phyloP scores from a whole-genome alignment of 176 grass and related monocot species.

The Eragrostis curvula region DNA sequence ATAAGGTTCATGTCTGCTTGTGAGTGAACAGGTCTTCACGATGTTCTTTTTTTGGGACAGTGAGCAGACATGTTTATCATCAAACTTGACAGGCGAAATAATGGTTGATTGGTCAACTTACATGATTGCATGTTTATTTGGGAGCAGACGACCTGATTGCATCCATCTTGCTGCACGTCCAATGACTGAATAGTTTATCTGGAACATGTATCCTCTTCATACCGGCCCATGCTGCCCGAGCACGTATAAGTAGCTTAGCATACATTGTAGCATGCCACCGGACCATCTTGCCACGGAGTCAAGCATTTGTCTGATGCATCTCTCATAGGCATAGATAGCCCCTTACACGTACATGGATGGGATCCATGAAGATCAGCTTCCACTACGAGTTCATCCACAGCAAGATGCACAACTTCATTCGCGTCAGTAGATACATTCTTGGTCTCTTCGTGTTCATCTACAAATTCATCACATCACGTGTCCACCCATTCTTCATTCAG shows the following conservation, averaged over 20 bases:
- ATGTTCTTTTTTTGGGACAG: not conserved
- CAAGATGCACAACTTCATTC: constrained; percentile 48
- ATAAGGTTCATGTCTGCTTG: not conserved
- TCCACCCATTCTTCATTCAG: constrained; percentile 60
- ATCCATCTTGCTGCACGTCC: not conserved
- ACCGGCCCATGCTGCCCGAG: not conserved
- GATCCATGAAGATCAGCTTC: constrained; percentile 15
- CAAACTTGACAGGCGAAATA: not conserved
- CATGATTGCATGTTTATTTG: not conserved
- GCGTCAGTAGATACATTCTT: constrained; percentile 16
- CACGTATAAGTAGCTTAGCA: constrained; percentile 10
- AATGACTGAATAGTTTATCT: constrained; percentile 1
- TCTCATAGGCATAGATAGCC: not conserved
- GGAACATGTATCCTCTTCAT: not conserved
- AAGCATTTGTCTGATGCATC: not conserved
- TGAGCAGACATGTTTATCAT: not conserved
- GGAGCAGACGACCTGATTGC: not conserved
- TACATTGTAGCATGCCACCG: no score
- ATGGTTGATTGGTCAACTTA: not conserved
- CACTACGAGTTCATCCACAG: constrained; percentile 39
- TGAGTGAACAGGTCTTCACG: no score
- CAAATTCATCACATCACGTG: constrained; percentile 36
- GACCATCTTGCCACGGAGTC: not conserved
- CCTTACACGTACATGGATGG: not conserved
- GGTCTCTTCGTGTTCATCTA: not conserved